These are phyloP conservation scores for Metschnikowia peoriensis DNA, from an alignment of 805 yeast species.

Conservation along the genomic window DNA sequence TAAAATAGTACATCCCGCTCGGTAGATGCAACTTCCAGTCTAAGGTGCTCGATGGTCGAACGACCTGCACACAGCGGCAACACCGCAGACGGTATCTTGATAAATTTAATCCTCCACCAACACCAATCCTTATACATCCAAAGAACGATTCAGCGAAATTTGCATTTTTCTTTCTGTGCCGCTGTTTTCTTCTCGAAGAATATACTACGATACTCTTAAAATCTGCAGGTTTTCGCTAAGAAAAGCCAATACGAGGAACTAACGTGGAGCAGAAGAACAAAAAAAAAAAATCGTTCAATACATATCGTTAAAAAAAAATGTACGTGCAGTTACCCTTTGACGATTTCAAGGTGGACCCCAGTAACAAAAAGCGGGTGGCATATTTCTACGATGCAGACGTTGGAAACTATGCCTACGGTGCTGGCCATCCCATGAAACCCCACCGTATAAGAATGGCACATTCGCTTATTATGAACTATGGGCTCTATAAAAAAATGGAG, in stretches of 20 bases:
- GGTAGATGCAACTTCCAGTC: too few species aligned
- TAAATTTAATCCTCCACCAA: too few species aligned
- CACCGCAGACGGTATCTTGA: neutral
- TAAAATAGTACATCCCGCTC: too few species aligned
- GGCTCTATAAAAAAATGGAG: conserved; percentile 95
- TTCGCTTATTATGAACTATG: conserved; percentile 94
- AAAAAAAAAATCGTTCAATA: neutral
- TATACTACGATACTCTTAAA: too few species aligned
- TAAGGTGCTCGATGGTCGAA: too few species aligned
- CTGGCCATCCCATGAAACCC: conserved; percentile 99
- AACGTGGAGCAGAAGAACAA: neutral
- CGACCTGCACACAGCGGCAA: neutral
- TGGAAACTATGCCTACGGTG: conserved; percentile 97
- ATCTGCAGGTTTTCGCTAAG: neutral
- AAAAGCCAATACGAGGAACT: too few species aligned
- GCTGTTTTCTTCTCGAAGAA: neutral
- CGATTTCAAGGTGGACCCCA: conserved; percentile 41
- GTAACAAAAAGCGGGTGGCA: conserved; percentile 42
- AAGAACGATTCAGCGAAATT: too few species aligned
- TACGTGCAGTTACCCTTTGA: conserved; percentile 46
- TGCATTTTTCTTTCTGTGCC: neutral
- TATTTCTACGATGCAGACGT: conserved; percentile 69
- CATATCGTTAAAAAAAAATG: conserved; percentile 18
- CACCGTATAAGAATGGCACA: conserved; percentile 99
- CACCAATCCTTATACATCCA: too few species aligned